A percentile compares a stretch with the other conserved stretches of the same genome.
Evolutionary conservation across 441 rosid species (phyloP).

Genomic region (Rhodomyrtus psidioides): DNA sequence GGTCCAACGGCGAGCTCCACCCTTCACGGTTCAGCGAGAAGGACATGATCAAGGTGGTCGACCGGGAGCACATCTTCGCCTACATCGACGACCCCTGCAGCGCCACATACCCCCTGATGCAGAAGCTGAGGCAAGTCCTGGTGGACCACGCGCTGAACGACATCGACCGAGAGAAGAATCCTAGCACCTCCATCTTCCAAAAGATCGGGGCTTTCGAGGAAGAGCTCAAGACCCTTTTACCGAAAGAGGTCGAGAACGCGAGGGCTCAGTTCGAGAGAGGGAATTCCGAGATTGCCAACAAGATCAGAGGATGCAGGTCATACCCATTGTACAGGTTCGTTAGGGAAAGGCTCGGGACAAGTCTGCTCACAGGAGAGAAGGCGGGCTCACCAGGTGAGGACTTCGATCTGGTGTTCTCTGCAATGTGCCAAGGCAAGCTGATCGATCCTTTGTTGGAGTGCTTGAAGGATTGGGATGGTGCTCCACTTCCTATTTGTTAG

Average conservation of each 20-base stretch:
- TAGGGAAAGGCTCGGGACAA: slow-evolving; percentile 45
- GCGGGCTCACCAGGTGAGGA: slow-evolving; percentile 55
- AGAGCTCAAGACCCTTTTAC: slow-evolving; percentile 31
- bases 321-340: slow-evolving; percentile 60
- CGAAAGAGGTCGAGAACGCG: slow-evolving; percentile 50
- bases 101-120: slow-evolving; percentile 49
- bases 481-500: slow-evolving; percentile 53
- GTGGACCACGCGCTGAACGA: slow-evolving; percentile 48
- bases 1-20: slow-evolving; percentile 43
- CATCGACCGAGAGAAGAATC: slow-evolving; percentile 35
- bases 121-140: slow-evolving; percentile 50
- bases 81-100: slow-evolving; percentile 69
- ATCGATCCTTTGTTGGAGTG: slow-evolving; percentile 59
- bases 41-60: slow-evolving; percentile 45
- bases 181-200: slow-evolving; percentile 34
- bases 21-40: slow-evolving; percentile 49
- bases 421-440: slow-evolving; percentile 52
- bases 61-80: slow-evolving; percentile 37
- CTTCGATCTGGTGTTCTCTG: slow-evolving; percentile 49
- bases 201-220: slow-evolving; percentile 51
- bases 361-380: slow-evolving; percentile 49
- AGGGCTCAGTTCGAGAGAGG: slow-evolving; percentile 37
- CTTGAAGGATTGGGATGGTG: slow-evolving; percentile 55
- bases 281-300: slow-evolving; percentile 28
- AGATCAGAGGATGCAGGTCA: slow-evolving; percentile 55